Evolutionary conservation across 345 rosid species (phyloP).

Genomic region (Salix arbutifolia): DNA sequence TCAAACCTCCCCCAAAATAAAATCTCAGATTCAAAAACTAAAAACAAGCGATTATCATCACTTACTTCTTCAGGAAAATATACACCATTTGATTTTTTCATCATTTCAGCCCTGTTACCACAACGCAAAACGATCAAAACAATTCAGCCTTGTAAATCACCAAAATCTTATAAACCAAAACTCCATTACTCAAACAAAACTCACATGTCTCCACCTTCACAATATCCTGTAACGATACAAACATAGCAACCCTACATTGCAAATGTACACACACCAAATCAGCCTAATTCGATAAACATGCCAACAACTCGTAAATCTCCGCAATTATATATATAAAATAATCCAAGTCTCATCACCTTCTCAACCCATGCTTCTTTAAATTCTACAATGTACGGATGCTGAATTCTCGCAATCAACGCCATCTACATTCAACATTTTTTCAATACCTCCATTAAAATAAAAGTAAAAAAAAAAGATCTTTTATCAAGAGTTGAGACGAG

Average conservation of each 20-base stretch:
- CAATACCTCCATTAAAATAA: neutral
- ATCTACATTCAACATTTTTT: conserved; percentile 45
- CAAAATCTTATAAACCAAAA: conserved; percentile 10
- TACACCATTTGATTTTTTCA: conserved; percentile 87
- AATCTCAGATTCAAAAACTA: neutral
- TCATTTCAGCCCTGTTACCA: conserved; percentile 76
- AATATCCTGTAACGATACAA: conserved; percentile 97
- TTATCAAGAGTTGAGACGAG: neutral
- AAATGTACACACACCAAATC: neutral
- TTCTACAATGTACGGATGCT: conserved; percentile 91
- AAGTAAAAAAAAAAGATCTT: neutral
- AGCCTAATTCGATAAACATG: neutral
- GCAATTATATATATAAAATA: neutral
- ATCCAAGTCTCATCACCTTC: conserved; percentile 38
- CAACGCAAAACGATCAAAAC: conserved; percentile 2
- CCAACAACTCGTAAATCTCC: neutral
- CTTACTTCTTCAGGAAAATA: conserved; percentile 87
- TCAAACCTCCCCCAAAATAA: conserved; percentile 10
- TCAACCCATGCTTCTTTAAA: conserved; percentile 99
- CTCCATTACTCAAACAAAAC: conserved; percentile 22
- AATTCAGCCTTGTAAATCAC: conserved; percentile 2
- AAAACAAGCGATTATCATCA: neutral
- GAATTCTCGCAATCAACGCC: conserved; percentile 87
- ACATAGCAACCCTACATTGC: conserved; percentile 87
- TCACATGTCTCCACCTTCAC: conserved; percentile 99